Base-by-base conservation (phyloP, 352 stramenopile genomes). In the Globisporangium middletonii region DNA sequence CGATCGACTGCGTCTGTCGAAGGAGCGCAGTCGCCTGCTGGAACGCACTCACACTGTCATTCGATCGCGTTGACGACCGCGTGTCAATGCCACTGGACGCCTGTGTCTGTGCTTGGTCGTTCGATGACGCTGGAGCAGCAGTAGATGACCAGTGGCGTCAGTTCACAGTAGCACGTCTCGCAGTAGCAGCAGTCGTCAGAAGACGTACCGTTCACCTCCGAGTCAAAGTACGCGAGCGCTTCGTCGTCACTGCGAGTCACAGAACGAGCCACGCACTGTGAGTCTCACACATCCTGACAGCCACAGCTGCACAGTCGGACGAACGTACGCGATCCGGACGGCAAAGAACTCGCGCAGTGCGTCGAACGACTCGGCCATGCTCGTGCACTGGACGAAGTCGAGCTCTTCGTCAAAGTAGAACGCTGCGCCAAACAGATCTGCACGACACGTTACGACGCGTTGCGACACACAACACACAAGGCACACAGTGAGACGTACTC, bases 321-420 rank as follows among this genome's bases (percentile, higher is more conserved):
- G 5, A 46, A 50, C 77, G 55, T 66, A 88, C 81, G 63, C 54
- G 50, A 89, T 64, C 3, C 63, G 51, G 19, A 69, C 59, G 4
- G 62, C 45, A 28, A 85, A 67, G 23, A 88, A 54, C 5, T 50
- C 33, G 18, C 53, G 51, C 23, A 91, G 53, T 8, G 2, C 73
- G 6, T 53, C 49, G 4, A 75, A 76, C 9, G 67, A 66, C 23
- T 89, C 75, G 38, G 53, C 60, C 49, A 88, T 72, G 61, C 78
- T 91, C 30, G 72, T 68, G 33, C 81, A 91, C 33, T 79, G 78
- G 27, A 70, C 80, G 37, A 81, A 81, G 50, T 86, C 73, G 30
- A 88, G 50, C 48, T 73, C 62, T 33, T 87, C 62, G 26, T 91
- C 74, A 38, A 91, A 91, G 56, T 75, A 88, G 57, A 89, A 73